Base-by-base conservation (phyloP, 495 filamentous ascomycete genomes). In the Trichoderma asperelloides region DNA sequence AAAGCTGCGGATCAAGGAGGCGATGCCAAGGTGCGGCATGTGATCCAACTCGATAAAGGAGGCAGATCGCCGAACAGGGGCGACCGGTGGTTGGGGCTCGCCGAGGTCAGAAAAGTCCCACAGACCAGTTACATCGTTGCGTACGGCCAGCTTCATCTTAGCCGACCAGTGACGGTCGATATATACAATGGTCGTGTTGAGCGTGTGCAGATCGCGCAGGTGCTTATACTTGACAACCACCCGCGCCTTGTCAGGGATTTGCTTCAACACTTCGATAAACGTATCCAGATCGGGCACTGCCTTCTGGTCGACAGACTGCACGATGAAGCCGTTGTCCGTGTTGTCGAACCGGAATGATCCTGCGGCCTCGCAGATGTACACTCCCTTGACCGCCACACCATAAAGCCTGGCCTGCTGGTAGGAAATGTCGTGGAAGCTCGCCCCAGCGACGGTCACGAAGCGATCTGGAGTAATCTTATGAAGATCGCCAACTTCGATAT, bases 141-240 rank as follows among this genome's bases (percentile, higher is more conserved):
- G 88, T 62, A 94, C 86, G 6, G 94, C 94, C 74, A 97, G 78
- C 70, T 92, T 87, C 92, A 99, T 97, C 78, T 94, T 94, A 33
- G 87, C 86, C 64, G 89, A 85, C 95, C 95, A 99, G 78, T 99
- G 95, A 23, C 95, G 86, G 74, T 99, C 95, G 68, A 99, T 87
- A 66, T 93, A 88, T 66, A 96, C 82, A 74, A 99, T 96, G 66
- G 88, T 91, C 0, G 95, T 98, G 71, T 94, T 92, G 63, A 93
- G 86, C 0, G 94, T 96, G 76, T 99, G 95, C 30, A 99, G 81
- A 76, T 99, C 96, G 15, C 93, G 84, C 37, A 99, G 87, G 72
- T 99, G 95, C 71, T 96, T 93, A 78, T 97, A 98, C 2, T 92
- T 93, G 47, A 97, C 88, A 4, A 97, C 93, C 55, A 99, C 89